Evolutionary conservation across 805 yeast species (phyloP).

Genomic region (Wickerhamomyces subpelliculosus): DNA sequence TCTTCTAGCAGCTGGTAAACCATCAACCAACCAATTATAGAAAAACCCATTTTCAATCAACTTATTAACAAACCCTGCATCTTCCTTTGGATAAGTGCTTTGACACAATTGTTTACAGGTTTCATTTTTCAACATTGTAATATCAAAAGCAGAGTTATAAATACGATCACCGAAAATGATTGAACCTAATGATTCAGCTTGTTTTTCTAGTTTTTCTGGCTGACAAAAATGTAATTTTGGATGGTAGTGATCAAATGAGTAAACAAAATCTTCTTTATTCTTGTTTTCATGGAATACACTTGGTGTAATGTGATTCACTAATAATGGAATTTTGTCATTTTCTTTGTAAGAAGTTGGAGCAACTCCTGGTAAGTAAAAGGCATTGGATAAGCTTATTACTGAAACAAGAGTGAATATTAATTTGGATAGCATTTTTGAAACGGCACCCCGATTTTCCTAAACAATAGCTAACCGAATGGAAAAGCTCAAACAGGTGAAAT

Average conservation of each 20-base stretch:
- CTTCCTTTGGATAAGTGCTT: conserved; percentile 49
- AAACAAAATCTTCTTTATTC: conserved; percentile 46
- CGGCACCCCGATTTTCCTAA: too few species aligned
- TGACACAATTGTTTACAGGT: conserved; percentile 66
- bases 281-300: conserved; percentile 40
- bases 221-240: conserved; percentile 77
- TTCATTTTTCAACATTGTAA: conserved; percentile 69
- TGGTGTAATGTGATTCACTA: conserved; percentile 90
- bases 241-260: conserved; percentile 79
- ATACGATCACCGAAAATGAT: conserved; percentile 94
- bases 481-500: too few species aligned
- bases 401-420: conserved; percentile 4
- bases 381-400: conserved; percentile 23
- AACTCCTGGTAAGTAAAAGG: conserved; percentile 90
- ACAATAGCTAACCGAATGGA: too few species aligned
- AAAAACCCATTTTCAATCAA: conserved; percentile 76
- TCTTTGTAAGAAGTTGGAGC: conserved; percentile 85
- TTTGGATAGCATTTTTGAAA: conserved; percentile 2
- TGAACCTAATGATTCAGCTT: conserved; percentile 87
- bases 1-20: conserved; percentile 81
- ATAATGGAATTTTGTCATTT: conserved; percentile 66
- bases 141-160: conserved; percentile 82
- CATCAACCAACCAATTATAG: conserved; percentile 92
- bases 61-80: conserved; percentile 69
- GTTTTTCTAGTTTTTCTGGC: conserved; percentile 51